Conservation (phyloP, 2,329 filamentous ascomycete genomes). For the Raffaelea ambrosiae region DNA sequence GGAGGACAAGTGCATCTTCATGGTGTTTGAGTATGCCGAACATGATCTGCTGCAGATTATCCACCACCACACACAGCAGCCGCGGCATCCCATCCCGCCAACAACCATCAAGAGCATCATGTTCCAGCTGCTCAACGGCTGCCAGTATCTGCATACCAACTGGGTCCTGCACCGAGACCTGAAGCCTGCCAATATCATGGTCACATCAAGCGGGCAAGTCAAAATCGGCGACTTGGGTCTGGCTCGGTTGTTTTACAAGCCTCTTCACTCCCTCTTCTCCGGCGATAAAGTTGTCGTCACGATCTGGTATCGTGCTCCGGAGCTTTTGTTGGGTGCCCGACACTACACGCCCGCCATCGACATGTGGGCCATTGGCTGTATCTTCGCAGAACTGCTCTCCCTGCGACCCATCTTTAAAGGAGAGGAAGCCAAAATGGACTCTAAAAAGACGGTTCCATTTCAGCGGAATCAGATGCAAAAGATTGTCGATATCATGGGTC, state of each 20-base stretch:
- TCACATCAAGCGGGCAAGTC: conserved; percentile 80
- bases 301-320: conserved; percentile 96
- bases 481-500: conserved; percentile 91
- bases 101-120: conserved; percentile 87
- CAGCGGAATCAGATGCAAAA: conserved; percentile 99
- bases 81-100: conserved; percentile 80
- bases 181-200: conserved; percentile 98
- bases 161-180: conserved; percentile 97
- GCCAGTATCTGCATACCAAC: conserved; percentile 89
- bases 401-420: conserved; percentile 95
- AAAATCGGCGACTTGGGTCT: conserved; percentile 93
- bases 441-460: conserved; percentile 94
- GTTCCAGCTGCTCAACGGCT: conserved; percentile 90
- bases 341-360: conserved; percentile 97
- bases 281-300: conserved; percentile 98
- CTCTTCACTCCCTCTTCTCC: conserved; percentile 79
- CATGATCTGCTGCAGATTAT: conserved; percentile 97
- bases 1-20: conserved; percentile 98
- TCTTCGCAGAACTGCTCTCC: conserved; percentile 88
- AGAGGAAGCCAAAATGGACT: conserved; percentile 98
- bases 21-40: conserved; percentile 98
- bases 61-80: conserved; percentile 88
- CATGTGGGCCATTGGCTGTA: conserved; percentile 95
- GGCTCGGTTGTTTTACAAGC: conserved; percentile 88
- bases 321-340: conserved; percentile 82